Conservation (phyloP, 176 grass and related monocot species). For the Avena insularis region DNA sequence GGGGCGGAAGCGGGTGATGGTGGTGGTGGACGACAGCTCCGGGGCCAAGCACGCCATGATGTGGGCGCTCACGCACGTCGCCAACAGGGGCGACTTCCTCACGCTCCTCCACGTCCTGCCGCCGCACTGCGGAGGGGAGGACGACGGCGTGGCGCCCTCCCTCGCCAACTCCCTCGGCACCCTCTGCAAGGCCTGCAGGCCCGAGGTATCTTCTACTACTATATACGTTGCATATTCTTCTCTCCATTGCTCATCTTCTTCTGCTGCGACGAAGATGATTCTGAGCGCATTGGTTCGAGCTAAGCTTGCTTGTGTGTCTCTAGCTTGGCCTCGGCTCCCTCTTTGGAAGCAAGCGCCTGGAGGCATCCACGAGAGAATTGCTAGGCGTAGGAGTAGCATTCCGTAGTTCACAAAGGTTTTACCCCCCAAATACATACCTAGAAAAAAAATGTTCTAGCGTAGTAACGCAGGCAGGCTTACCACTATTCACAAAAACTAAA, state of each 20-base stretch:
- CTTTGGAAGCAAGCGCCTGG: conserved; percentile 45
- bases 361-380: conserved; percentile 26
- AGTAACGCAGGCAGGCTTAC: neutral
- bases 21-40: conserved; percentile 80
- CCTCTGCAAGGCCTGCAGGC: conserved; percentile 84
- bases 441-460: neutral
- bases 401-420: conserved; percentile 14
- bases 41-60: conserved; percentile 96
- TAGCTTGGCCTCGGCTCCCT: neutral
- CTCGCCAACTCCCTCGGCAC: conserved; percentile 84
- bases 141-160: conserved; percentile 48
- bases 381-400: neutral
- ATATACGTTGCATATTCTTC: neutral
- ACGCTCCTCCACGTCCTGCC: conserved; percentile 84
- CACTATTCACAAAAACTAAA: neutral
- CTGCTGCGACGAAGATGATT: neutral
- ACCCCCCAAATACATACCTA: neutral
- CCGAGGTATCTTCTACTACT: conserved; percentile 52
- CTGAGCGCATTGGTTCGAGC: neutral
- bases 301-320: neutral
- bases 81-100: conserved; percentile 87
- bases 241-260: neutral
- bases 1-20: conserved; percentile 90
- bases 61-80: conserved; percentile 94
- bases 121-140: conserved; percentile 46